These are phyloP conservation scores for Capsicum baccatum DNA, from an alignment of 257 asterid species.

Conservation along the genomic window DNA sequence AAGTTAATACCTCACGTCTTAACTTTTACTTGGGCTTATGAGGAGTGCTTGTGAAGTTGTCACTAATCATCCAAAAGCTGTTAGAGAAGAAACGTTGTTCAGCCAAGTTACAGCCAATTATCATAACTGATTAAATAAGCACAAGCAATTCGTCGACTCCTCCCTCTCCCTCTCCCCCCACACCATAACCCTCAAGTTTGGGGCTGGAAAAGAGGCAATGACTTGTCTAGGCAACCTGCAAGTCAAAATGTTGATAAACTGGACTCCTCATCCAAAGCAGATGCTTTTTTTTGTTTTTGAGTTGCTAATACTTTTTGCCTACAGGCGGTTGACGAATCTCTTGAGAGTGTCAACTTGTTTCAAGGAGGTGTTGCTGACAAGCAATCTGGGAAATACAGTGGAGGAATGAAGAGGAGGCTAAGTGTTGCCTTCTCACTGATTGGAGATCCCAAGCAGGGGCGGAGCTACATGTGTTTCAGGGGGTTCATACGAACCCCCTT, in stretches of 20 bases:
- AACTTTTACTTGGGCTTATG: neutral
- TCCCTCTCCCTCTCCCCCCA: no score
- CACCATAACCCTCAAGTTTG: no score
- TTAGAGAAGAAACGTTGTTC: no score
- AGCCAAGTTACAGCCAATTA: no score
- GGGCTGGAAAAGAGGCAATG: no score
- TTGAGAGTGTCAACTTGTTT: slow-evolving; percentile 83
- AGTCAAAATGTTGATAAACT: neutral
- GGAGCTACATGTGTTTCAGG: no score
- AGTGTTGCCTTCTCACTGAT: slow-evolving; percentile 97
- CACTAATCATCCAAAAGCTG: no score
- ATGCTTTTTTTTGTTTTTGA: neutral
- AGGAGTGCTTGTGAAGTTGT: neutral
- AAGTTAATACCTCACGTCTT: slow-evolving; percentile 36
- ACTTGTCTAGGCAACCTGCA: neutral
- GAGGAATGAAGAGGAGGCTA: slow-evolving; percentile 99
- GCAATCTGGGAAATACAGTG: slow-evolving; percentile 88
- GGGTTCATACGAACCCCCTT: no score
- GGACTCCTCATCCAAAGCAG: neutral
- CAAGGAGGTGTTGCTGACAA: slow-evolving; percentile 94
- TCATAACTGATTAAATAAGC: no score
- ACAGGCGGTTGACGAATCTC: slow-evolving; percentile 96
- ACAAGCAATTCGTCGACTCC: no score
- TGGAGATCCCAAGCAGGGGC: slow-evolving; percentile 75
- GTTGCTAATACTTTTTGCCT: slow-evolving; percentile 28